Conservation (phyloP, 257 asterid species). For the Petunia axillaris region DNA sequence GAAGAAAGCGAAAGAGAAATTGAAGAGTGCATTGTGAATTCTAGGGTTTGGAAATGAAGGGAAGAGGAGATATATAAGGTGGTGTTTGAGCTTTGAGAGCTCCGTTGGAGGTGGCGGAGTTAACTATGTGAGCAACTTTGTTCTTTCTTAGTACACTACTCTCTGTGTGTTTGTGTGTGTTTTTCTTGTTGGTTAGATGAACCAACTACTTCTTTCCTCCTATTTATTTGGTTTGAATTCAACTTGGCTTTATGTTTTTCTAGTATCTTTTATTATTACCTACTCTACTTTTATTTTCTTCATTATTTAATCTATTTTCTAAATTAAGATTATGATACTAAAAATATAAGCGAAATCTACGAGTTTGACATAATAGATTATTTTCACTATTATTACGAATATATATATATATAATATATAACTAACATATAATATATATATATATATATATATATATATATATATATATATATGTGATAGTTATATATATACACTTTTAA, state of each 20-base stretch:
- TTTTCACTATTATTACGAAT: too few species aligned
- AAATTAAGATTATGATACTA: too few species aligned
- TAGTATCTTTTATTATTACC: neutral
- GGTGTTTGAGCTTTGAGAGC: constrained; percentile 51
- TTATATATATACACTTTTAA: too few species aligned
- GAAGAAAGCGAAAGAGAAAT: constrained; percentile 64
- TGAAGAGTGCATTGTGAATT: constrained; percentile 61
- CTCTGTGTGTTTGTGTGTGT: neutral
- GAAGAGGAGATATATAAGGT: constrained; percentile 28
- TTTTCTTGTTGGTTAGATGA: constrained; percentile 26
- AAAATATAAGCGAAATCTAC: too few species aligned
- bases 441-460: too few species aligned
- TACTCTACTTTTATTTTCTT: neutral
- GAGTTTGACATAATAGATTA: too few species aligned
- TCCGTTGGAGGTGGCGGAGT: constrained; percentile 79
- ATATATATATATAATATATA: too few species aligned
- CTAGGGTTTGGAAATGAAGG: neutral
- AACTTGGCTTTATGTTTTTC: neutral
- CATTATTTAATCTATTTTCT: neutral
- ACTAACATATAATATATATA: too few species aligned
- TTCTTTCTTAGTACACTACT: neutral
- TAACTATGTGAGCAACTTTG: constrained; percentile 42
- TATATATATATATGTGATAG: too few species aligned
- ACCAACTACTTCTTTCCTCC: constrained; percentile 27
- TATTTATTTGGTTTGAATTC: neutral